phyloP scores from a whole-genome alignment of 306 rosid species.

The Adenanthera pavonina region DNA sequence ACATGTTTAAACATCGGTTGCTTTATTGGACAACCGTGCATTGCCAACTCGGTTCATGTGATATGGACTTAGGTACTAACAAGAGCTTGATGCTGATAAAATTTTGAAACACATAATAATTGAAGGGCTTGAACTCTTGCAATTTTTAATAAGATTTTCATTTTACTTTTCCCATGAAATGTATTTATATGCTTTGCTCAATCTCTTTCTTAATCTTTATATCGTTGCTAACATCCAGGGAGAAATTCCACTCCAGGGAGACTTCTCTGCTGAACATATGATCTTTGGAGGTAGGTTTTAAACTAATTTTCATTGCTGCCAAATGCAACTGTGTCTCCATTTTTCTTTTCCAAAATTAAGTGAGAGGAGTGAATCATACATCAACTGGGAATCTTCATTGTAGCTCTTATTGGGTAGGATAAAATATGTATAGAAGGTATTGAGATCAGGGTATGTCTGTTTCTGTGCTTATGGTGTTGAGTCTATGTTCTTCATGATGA shows the following conservation, averaged over 20 bases:
- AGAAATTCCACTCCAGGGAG: constrained; percentile 95
- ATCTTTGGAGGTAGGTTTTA: constrained; percentile 85
- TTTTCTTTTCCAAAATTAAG: constrained; percentile 10
- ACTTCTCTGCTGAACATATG: constrained; percentile 98
- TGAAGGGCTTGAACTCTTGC: not conserved
- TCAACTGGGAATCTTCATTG: constrained; percentile 15
- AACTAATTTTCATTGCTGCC: constrained; percentile 29
- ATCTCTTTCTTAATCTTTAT: constrained; percentile 36
- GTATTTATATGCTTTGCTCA: constrained; percentile 34
- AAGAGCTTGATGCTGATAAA: not conserved
- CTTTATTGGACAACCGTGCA: constrained; percentile 26
- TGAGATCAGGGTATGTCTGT: constrained; percentile 21
- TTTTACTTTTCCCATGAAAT: constrained; percentile 6
- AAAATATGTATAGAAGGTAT: not conserved
- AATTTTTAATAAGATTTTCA: not conserved
- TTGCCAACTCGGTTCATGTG: constrained; percentile 20
- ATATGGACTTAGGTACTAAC: constrained; percentile 22
- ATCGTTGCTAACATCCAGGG: constrained; percentile 63
- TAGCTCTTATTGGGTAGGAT: constrained; percentile 1
- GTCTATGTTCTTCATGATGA: constrained; percentile 8
- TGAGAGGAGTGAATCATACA: constrained; percentile 22
- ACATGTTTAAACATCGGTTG: not conserved
- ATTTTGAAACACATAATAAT: constrained; percentile 16
- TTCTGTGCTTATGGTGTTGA: constrained; percentile 23
- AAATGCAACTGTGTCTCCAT: constrained; percentile 23